Evolutionary conservation across 2,329 filamentous ascomycete genomes (phyloP).

Genomic region (Kalaharituber pfeilii): DNA sequence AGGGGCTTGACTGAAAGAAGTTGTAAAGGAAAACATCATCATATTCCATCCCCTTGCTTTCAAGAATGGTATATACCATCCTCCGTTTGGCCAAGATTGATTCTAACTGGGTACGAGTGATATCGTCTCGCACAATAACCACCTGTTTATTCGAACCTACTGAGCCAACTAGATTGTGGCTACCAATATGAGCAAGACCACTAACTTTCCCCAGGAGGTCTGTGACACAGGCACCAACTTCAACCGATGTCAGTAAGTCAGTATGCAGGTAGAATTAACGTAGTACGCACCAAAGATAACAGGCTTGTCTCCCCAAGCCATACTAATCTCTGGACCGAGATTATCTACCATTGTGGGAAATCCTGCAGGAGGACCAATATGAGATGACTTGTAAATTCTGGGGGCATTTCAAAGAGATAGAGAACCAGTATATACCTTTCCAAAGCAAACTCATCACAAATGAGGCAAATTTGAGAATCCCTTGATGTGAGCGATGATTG

Average conservation of each 20-base stretch:
- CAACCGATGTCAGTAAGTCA: background rate
- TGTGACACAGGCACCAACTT: background rate
- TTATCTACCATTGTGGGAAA: slow-evolving; percentile 25
- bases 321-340: slow-evolving; percentile 23
- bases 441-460: slow-evolving; percentile 23
- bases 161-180: slow-evolving; percentile 13
- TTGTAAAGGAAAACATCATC: slow-evolving; percentile 22
- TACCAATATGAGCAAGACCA: slow-evolving; percentile 23
- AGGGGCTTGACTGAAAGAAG: slow-evolving; percentile 10
- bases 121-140: slow-evolving; percentile 25
- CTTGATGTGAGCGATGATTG: slow-evolving; percentile 27
- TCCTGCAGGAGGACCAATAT: background rate
- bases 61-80: slow-evolving; percentile 24
- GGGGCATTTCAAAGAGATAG: background rate
- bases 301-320: slow-evolving; percentile 23
- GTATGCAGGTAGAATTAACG: background rate
- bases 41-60: slow-evolving; percentile 28
- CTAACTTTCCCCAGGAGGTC: slow-evolving; percentile 1
- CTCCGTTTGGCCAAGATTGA: background rate
- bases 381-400: background rate
- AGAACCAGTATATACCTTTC: slow-evolving; percentile 13
- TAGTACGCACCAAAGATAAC: slow-evolving; percentile 5
- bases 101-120: slow-evolving; percentile 19
- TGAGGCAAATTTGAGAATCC: slow-evolving; percentile 24
- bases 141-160: slow-evolving; percentile 21